A percentile compares a stretch with the other conserved stretches of the same genome.
These are phyloP conservation scores for Boletus rubroflammeus DNA, from an alignment of 768 basidiomycete genomes.

Conservation along the genomic window DNA sequence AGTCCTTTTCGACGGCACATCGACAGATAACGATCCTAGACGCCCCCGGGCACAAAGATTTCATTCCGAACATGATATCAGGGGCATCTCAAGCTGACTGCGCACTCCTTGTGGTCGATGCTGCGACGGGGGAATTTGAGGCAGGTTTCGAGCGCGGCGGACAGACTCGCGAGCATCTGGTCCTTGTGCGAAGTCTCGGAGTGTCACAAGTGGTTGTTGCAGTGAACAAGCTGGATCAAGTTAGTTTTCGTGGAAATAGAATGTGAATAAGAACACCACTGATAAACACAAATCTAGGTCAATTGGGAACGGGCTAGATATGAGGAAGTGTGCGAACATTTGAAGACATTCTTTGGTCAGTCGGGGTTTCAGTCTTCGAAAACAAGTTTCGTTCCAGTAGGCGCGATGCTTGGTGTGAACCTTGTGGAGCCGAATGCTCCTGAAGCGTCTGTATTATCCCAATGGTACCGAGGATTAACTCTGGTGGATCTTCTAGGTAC, in stretches of 20 bases:
- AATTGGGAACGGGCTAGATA: slow-evolving; percentile 81
- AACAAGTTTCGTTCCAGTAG: slow-evolving; percentile 83
- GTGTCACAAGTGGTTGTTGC: slow-evolving; percentile 89
- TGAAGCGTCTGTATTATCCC: slow-evolving; percentile 43
- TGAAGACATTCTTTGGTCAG: slow-evolving; percentile 81
- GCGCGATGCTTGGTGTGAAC: slow-evolving; percentile 88
- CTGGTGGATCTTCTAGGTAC: slow-evolving; percentile 80
- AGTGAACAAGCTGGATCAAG: slow-evolving; percentile 93
- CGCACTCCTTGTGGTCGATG: slow-evolving; percentile 89
- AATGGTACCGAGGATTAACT: slow-evolving; percentile 87
- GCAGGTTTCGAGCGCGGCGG: slow-evolving; percentile 92
- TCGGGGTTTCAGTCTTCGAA: slow-evolving; percentile 82
- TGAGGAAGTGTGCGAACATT: slow-evolving; percentile 70
- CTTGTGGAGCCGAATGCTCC: slow-evolving; percentile 51
- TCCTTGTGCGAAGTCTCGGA: slow-evolving; percentile 89
- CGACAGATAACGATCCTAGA: slow-evolving; percentile 91
- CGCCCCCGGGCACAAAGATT: slow-evolving; percentile 96
- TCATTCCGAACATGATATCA: slow-evolving; percentile 99
- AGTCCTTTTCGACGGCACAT: slow-evolving; percentile 68
- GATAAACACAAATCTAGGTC: slow-evolving; percentile 51
- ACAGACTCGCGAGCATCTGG: slow-evolving; percentile 91
- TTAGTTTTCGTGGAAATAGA: slow-evolving; percentile 31
- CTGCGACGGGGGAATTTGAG: slow-evolving; percentile 89
- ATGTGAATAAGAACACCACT: background rate
- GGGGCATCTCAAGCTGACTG: slow-evolving; percentile 97